Evolutionary conservation across 352 stramenopile genomes (phyloP).

Genomic region (Pythium brachiatum): DNA sequence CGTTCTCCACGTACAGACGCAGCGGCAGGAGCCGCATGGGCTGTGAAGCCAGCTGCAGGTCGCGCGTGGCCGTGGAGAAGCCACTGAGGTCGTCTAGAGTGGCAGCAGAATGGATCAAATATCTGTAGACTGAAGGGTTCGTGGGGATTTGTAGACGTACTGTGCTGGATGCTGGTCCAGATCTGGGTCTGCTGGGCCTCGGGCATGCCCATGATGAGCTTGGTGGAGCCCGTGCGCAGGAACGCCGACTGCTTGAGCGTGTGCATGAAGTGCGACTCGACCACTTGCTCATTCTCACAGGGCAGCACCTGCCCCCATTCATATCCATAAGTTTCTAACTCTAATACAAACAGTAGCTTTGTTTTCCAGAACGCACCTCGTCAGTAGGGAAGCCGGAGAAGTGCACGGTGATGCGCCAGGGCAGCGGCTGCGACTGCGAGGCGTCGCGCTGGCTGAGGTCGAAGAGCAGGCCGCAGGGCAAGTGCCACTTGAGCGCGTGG

Average conservation of each 20-base stretch:
- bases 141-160: conserved; percentile 39
- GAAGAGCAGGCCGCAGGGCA: conserved; percentile 72
- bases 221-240: conserved; percentile 68
- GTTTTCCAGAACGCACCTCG: conserved; percentile 26
- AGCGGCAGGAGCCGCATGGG: conserved; percentile 53
- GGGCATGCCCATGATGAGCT: conserved; percentile 75
- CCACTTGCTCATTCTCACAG: conserved; percentile 71
- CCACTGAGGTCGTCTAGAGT: conserved; percentile 30
- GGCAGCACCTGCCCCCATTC: conserved; percentile 50
- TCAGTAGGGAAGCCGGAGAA: conserved; percentile 69
- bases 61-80: conserved; percentile 51
- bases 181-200: conserved; percentile 81
- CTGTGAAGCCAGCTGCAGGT: conserved; percentile 39
- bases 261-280: conserved; percentile 86
- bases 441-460: conserved; percentile 35
- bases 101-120: too few species aligned
- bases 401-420: conserved; percentile 75
- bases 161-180: conserved; percentile 71
- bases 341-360: not conserved
- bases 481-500: conserved; percentile 70
- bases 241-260: conserved; percentile 81
- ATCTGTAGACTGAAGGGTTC: too few species aligned
- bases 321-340: too few species aligned
- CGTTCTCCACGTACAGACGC: conserved; percentile 56
- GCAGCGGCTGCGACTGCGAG: conserved; percentile 27